Evolutionary conservation across 2,329 filamentous ascomycete species (phyloP).

Genomic region (Botryotinia convoluta): DNA sequence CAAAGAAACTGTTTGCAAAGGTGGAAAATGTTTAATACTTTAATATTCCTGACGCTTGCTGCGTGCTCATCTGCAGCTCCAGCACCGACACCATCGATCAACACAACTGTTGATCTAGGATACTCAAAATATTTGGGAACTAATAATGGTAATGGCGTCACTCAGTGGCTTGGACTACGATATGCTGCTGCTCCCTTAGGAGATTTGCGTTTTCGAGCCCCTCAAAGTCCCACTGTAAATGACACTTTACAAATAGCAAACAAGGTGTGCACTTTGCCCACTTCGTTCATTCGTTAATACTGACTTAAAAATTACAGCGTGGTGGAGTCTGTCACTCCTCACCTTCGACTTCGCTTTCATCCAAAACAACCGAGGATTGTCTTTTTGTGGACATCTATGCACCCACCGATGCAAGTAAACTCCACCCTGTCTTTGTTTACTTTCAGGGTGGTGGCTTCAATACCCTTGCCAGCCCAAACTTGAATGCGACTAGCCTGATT

Average conservation of each 20-base stretch:
- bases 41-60: neutral
- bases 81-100: neutral
- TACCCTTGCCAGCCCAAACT: conserved; percentile 47
- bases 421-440: conserved; percentile 58
- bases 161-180: conserved; percentile 71
- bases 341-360: conserved; percentile 28
- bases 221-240: conserved; percentile 55
- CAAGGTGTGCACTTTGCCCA: conserved; percentile 26
- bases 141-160: conserved; percentile 54
- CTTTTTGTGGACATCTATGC: conserved; percentile 66
- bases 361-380: conserved; percentile 60
- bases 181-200: conserved; percentile 70
- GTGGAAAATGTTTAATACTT: neutral
- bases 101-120: conserved; percentile 52
- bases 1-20: neutral
- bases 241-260: conserved; percentile 30
- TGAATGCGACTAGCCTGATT: conserved; percentile 61
- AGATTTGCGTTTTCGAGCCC: conserved; percentile 63
- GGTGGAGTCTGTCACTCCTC: conserved; percentile 31
- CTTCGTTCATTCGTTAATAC: neutral
- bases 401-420: conserved; percentile 49
- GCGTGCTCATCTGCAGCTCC: conserved; percentile 10
- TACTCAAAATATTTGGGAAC: conserved; percentile 66
- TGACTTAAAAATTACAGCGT: conserved; percentile 24
- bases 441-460: conserved; percentile 63